A percentile compares a stretch with the other conserved stretches of the same genome.
phyloP scores from a whole-genome alignment of 331 rosid species.

The Phaseolus coccineus region DNA sequence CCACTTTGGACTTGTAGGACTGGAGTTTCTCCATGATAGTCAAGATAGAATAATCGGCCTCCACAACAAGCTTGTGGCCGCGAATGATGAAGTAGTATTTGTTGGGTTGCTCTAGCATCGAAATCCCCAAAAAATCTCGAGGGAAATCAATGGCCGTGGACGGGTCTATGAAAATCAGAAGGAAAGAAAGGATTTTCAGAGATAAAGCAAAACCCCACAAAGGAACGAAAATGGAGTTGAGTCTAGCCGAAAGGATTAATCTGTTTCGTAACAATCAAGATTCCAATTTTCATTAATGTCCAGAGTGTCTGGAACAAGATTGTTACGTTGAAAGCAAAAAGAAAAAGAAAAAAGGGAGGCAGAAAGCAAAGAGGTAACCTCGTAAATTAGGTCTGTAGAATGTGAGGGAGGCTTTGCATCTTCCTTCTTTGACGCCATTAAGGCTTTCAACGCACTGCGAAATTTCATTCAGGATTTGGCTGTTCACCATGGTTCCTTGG shows the following conservation, averaged over 20 bases:
- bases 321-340: no score
- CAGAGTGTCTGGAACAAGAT: no score
- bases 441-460: slow-evolving; percentile 86
- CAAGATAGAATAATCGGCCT: slow-evolving; percentile 76
- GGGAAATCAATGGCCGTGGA: slow-evolving; percentile 59
- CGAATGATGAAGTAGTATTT: slow-evolving; percentile 86
- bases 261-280: no score
- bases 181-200: background rate
- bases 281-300: no score
- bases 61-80: slow-evolving; percentile 72
- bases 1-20: slow-evolving; percentile 81
- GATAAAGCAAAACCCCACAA: background rate
- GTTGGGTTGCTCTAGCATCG: slow-evolving; percentile 78
- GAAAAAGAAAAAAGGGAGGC: no score
- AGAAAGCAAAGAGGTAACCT: slow-evolving; percentile 47
- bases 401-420: slow-evolving; percentile 86
- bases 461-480: slow-evolving; percentile 82
- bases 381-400: slow-evolving; percentile 86
- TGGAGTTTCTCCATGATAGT: slow-evolving; percentile 90
- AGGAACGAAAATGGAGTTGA: no score
- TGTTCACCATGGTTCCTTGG: slow-evolving; percentile 68
- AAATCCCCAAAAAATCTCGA: slow-evolving; percentile 82
- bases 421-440: slow-evolving; percentile 85
- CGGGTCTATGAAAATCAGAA: slow-evolving; percentile 42
- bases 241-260: no score